Evolutionary conservation across 2,329 filamentous ascomycete genomes (phyloP), one percentile per base, ranked within the genome.

Genomic region (Diaporthe eres): DNA sequence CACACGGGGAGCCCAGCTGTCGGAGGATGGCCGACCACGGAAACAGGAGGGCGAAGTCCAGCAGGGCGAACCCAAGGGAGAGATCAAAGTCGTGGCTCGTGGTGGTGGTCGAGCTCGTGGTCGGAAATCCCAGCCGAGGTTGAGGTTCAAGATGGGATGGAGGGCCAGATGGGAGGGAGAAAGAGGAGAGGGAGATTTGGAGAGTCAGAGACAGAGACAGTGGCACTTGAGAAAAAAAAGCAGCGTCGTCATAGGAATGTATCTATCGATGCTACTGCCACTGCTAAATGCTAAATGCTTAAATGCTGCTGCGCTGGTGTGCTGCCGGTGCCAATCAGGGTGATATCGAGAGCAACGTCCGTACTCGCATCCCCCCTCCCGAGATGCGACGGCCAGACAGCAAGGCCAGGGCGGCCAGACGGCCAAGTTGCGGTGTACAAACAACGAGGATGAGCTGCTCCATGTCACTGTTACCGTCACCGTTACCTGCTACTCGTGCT

Each of bases 231-330:
- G 28, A 22, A 28, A 63, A 44, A 63, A 44, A 12, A 61, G 47
- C 47, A 73, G n/a, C 37, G n/a, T 55, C 65, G 65, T 70, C 65
- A 70, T 70, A 70, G 65, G 65, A 70, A 70, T 70, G 65, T 70
- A 31, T 55, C n/a, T 39, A 15, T 22, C 28, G 19, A 42, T 65
- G 61, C 42, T 34, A 22, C 39, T 65, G 25, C 13, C 28, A 19
- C 60, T 63, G 3, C 5, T 28, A 39, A 12, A 39, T 13, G 37
- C 12, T 34, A 34, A 10, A 37, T 61, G 39, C 60, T 28, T 12
- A 17, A 17, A 17, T 65, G 60, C 60, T 57, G 58, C 13, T 39
- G 13, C 22, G 34, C 65, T 39, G 22, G 65, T 39, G 61, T 51
- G 65, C 5, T 42, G 9, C 17, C 15, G 49, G 49, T 70, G 65